Base-by-base conservation (phyloP, 148 eudicot genomes). In the Rhododendron mucronatum region DNA sequence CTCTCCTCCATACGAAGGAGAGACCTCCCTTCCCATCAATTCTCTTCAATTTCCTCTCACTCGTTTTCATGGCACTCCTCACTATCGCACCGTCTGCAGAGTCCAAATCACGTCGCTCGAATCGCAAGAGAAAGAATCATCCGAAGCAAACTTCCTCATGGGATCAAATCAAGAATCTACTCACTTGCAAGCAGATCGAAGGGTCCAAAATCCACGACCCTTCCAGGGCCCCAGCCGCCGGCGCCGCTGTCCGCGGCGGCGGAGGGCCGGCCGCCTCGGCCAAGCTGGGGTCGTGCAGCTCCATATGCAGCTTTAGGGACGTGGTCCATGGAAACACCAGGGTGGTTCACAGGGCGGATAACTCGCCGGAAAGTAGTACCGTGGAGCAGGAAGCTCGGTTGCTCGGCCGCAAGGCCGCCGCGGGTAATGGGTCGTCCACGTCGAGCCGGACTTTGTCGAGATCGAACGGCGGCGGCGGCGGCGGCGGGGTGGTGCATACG, bases 331-430 rank as follows among this genome's bases (percentile, higher is more conserved):
- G 95, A 0, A 96, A 91, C 85, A 92, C 94, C 13, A 90, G 98
- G 84, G 98, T 94, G n/a, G 95, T 96, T 44, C 95, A 95, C 83
- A 88, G 97, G 47, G 92, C 97, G 7, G 98, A 95, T 84, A 90
- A 88, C 88, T 95, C 99, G 8, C 98, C 96, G 15, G 98, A 93
- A 16, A 90, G 91, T 79, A 93, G 92, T 90, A 81, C 92, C 0
- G 69, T 90, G 16, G 92, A 93, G 18, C 94, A 90, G 69, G 96
- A 94, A 11, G 65, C 94, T 5, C 87, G 93, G n/a, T 84, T 89
- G 0, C 79, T 95, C 26, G 71, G 85, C 57, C 89, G 86, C 39
- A 90, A 91, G 86, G 33, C 81, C 16, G 81, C 51, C 13, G 88
- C 16, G 3, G 50, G 15, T 78, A 51, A 81, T 28, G 93, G 92